Conservation (phyloP, 1,284 basidiomycete genomes). For the Acaromyces ingoldii region DNA sequence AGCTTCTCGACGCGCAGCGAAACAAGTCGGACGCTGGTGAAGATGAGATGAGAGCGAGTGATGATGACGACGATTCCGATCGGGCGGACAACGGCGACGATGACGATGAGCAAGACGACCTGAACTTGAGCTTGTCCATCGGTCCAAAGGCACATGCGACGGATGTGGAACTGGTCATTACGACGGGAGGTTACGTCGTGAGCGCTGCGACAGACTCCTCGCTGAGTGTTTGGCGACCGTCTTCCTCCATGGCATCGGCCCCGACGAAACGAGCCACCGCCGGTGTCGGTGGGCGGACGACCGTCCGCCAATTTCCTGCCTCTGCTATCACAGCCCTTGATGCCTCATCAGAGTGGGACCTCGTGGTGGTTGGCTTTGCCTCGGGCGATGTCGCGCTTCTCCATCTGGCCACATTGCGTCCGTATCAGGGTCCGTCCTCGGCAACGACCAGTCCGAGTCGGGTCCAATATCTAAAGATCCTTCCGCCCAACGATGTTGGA, state of each 20-base stretch:
- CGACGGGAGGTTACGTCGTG: constrained; percentile 66
- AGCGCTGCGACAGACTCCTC: constrained; percentile 66
- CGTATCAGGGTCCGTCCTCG: constrained; percentile 12
- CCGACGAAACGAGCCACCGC: constrained; percentile 8
- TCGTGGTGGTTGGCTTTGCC: constrained; percentile 63
- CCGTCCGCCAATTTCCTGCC: background rate
- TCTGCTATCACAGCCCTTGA: constrained; percentile 21
- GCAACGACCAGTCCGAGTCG: background rate
- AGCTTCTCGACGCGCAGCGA: constrained; percentile 77
- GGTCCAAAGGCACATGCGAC: constrained; percentile 70
- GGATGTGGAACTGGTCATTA: constrained; percentile 74
- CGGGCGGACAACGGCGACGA: constrained; percentile 46
- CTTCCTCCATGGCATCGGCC: background rate
- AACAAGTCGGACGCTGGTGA: constrained; percentile 52
- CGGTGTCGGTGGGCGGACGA: constrained; percentile 5
- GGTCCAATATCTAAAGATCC: constrained; percentile 9
- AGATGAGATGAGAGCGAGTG: constrained; percentile 7
- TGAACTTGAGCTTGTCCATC: constrained; percentile 58
- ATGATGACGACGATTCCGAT: constrained; percentile 17
- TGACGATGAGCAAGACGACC: constrained; percentile 27
- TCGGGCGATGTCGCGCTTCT: constrained; percentile 63
- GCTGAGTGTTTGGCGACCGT: constrained; percentile 19
- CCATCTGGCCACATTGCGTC: constrained; percentile 11
- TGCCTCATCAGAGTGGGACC: constrained; percentile 28
- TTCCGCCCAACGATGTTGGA: constrained; percentile 16